Percentiles rank a stretch among this genome's conserved stretches.
These are phyloP conservation scores for Avicennia marina DNA, from an alignment of 257 asterid species.

Conservation along the genomic window DNA sequence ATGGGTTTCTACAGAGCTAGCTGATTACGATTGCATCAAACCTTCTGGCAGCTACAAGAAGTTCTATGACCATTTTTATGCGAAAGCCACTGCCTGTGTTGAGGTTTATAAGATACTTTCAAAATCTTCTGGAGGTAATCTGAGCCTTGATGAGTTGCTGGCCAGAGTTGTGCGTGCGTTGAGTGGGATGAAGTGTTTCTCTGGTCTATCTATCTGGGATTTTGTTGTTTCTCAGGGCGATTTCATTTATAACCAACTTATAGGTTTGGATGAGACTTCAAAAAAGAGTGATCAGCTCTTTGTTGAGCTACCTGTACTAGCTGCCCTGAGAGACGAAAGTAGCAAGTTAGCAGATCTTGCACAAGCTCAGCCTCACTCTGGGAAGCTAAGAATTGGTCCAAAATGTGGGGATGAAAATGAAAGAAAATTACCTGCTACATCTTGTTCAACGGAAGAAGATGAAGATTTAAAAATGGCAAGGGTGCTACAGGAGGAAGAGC, in stretches of 20 bases:
- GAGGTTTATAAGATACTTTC: constrained; percentile 80
- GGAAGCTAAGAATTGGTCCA: constrained; percentile 57
- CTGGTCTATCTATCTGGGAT: constrained; percentile 65
- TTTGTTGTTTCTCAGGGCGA: constrained; percentile 79
- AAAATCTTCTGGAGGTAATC: constrained; percentile 59
- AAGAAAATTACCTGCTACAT: constrained; percentile 20
- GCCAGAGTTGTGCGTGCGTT: constrained; percentile 82
- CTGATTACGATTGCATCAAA: constrained; percentile 86
- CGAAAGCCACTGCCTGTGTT: constrained; percentile 74
- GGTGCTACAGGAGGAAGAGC: constrained; percentile 78
- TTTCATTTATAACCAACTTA: constrained; percentile 76
- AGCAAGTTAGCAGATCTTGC: constrained; percentile 31
- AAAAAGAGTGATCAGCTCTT: constrained; percentile 50
- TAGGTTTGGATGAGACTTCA: constrained; percentile 84
- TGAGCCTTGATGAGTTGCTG: constrained; percentile 82
- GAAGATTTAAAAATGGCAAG: constrained; percentile 73
- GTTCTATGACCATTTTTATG: constrained; percentile 66
- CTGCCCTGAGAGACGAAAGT: constrained; percentile 63
- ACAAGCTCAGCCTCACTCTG: constrained; percentile 35
- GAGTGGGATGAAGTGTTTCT: constrained; percentile 70
- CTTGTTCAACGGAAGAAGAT: constrained; percentile 49
- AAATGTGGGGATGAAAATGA: constrained; percentile 30
- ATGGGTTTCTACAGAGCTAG: constrained; percentile 79
- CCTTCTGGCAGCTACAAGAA: constrained; percentile 77
- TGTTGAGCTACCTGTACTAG: constrained; percentile 55